Evolutionary conservation across 1,284 basidiomycete genomes (phyloP), one percentile per base, ranked within the genome.

Genomic region (Moesziomyces parantarcticus): DNA sequence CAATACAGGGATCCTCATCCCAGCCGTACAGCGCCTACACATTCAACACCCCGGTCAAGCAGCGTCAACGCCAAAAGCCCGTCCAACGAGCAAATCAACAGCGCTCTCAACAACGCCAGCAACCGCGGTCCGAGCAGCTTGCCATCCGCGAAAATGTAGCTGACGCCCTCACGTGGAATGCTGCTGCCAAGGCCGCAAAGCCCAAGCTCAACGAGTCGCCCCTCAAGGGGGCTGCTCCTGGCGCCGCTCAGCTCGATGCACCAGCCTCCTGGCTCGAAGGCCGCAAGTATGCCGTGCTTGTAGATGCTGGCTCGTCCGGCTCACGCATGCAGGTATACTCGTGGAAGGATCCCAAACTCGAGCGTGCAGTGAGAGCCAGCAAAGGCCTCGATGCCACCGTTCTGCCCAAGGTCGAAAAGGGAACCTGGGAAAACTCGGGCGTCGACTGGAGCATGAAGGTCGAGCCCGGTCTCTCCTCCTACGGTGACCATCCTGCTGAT

Each of bases 291-390:
- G 95, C 94, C 50, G 90, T 99, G 67, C 93, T 99, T 60, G 92
- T 99, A 83, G 96, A 99, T 87, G 96, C 96, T 78, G 96, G 96
- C 71, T 97, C 94, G 81, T 97, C 94, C 13, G 96, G 96, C 39
- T 98, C 95, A 7, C 88, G 97, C 50, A 87, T 98, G 48, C 95
- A 97, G 85, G 93, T 99, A 75, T 99, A 99, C 87, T 94, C 92
- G 80, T 99, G 96, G 96, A 90, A 88, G 71, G 92, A 97, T 83
- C 90, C 93, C 20, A 87, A 89, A 54, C 84, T 88, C 1, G 86
- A 87, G 60, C 79, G 85, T 3, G 68, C 56, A 75, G 79, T 81
- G 43, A 82, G 77, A 46, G 81, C 76, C 48, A 72, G 60, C 22
- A 66, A 73, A 21, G 78, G 77, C n/a, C 50, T 79, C 16, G 67